Percentiles rank a stretch among this genome's conserved stretches.
Evolutionary conservation across 2,329 filamentous ascomycete species (phyloP).

Genomic region (Monilinia polystroma): DNA sequence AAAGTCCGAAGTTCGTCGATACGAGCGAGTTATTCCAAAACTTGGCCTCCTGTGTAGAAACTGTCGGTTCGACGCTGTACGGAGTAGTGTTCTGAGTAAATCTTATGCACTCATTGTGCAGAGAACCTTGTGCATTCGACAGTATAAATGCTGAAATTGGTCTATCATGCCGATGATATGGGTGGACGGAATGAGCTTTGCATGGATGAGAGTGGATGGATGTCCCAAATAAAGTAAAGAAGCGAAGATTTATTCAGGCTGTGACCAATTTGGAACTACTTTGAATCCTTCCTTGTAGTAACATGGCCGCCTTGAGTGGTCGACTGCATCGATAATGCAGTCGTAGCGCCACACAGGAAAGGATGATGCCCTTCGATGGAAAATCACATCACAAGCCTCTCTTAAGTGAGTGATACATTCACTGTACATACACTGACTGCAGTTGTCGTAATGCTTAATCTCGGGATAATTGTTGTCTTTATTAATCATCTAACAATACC

Average conservation of each 20-base stretch:
- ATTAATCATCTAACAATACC: neutral
- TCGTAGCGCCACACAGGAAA: constrained; percentile 15
- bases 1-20: neutral
- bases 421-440: constrained; percentile 7
- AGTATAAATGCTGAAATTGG: constrained; percentile 2
- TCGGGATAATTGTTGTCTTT: neutral
- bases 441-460: constrained; percentile 4
- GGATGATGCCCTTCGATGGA: neutral
- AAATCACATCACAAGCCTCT: constrained; percentile 11
- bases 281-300: neutral
- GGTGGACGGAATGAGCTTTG: neutral
- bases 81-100: neutral
- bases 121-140: neutral
- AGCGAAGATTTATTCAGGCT: neutral
- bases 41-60: neutral
- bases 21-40: neutral
- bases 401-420: neutral
- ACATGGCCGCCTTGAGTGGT: constrained; percentile 1
- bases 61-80: neutral
- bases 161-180: neutral
- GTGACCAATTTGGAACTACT: neutral
- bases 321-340: constrained; percentile 12
- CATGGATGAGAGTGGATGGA: constrained; percentile 8
- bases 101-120: neutral
- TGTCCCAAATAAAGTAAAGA: constrained; percentile 5